Percentiles rank a stretch among this genome's conserved stretches.
Conservation (phyloP, 73 alveolate genomes). For the Paramecium primaurelia region DNA sequence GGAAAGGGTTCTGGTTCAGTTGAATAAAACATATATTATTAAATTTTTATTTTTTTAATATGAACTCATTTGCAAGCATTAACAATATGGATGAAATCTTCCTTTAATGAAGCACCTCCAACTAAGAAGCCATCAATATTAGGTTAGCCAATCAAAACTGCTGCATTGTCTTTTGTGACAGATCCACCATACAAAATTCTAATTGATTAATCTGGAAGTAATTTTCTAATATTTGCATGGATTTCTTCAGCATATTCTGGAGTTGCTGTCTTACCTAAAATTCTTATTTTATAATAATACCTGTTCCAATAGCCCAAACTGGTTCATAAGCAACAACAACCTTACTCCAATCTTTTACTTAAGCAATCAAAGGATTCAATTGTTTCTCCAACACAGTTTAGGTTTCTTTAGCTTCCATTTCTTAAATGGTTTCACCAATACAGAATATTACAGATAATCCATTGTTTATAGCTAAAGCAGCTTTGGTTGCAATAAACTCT, state of each 20-base stretch:
- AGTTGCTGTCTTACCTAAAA: constrained; percentile 29
- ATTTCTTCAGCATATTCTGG: constrained; percentile 84
- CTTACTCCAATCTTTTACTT: constrained; percentile 80
- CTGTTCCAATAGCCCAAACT: constrained; percentile 94
- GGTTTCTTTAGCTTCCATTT: constrained; percentile 67
- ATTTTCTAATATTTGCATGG: constrained; percentile 85
- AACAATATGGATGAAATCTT: constrained; percentile 15
- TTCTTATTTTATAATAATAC: not conserved
- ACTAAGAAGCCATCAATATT: constrained; percentile 94
- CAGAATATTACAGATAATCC: constrained; percentile 72
- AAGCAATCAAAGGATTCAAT: not conserved
- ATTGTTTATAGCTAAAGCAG: constrained; percentile 61
- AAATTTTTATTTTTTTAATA: not conserved
- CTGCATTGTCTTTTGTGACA: constrained; percentile 79
- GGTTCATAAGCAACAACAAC: constrained; percentile 99
- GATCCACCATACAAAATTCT: constrained; percentile 92
- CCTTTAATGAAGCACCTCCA: constrained; percentile 93
- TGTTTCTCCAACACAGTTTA: constrained; percentile 55
- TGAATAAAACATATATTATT: not conserved
- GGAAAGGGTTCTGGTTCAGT: not conserved
- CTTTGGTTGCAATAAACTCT: constrained; percentile 67
- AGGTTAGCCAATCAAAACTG: constrained; percentile 50
- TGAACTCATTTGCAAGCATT: constrained; percentile 11
- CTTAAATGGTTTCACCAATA: constrained; percentile 74
- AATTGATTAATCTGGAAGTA: constrained; percentile 77